phyloP scores from a whole-genome alignment of 768 basidiomycete genomes.

The Russula griseocarnosa region DNA sequence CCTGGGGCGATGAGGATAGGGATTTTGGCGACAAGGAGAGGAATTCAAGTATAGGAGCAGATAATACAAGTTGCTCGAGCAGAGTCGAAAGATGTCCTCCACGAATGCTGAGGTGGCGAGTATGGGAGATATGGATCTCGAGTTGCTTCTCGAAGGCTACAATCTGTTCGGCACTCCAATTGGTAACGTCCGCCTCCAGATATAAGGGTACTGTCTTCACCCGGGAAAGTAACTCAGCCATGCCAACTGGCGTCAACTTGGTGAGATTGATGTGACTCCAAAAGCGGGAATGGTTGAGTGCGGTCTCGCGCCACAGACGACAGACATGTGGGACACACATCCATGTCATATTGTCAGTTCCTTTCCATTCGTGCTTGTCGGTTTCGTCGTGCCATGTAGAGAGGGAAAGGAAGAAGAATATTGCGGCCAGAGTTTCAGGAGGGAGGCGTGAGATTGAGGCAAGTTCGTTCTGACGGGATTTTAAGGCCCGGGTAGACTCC shows the following conservation, averaged over 20 bases:
- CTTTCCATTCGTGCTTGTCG: no score
- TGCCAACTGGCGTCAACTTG: background rate
- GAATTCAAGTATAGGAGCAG: background rate
- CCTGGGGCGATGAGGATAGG: background rate
- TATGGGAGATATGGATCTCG: constrained; percentile 7
- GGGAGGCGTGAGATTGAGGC: no score
- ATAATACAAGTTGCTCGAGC: constrained; percentile 1
- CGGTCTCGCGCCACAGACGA: constrained; percentile 22
- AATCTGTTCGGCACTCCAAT: background rate
- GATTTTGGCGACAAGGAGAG: background rate
- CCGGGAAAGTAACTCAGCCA: constrained; percentile 8
- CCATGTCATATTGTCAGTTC: background rate
- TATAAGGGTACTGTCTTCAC: constrained; percentile 5
- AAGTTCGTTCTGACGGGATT: no score
- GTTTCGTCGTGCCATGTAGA: background rate
- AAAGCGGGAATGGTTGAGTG: constrained; percentile 12
- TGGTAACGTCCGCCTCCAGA: background rate
- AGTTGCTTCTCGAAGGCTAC: background rate
- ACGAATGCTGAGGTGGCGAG: background rate
- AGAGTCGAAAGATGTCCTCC: background rate
- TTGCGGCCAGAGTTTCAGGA: no score
- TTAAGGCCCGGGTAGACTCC: background rate
- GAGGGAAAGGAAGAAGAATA: no score
- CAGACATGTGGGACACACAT: constrained; percentile 20
- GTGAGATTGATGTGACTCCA: constrained; percentile 17